These are phyloP conservation scores for Tricholoma saponaceum DNA, from an alignment of 768 basidiomycete genomes.

Conservation along the genomic window DNA sequence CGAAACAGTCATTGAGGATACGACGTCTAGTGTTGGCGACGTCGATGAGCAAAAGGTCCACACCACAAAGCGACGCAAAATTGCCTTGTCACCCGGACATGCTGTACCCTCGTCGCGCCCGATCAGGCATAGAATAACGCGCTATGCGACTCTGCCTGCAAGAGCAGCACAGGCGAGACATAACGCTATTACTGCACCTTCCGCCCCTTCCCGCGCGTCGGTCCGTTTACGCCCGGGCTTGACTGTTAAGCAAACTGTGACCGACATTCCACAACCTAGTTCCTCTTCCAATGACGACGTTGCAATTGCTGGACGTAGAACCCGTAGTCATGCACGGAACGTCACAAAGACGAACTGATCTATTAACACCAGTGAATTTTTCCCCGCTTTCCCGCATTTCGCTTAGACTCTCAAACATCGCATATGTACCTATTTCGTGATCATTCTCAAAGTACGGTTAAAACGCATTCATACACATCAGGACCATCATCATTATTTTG, in stretches of 20 bases:
- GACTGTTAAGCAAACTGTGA: background rate
- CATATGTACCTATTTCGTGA: background rate
- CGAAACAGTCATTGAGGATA: slow-evolving; percentile 5
- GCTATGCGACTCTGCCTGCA: slow-evolving; percentile 6
- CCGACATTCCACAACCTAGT: slow-evolving; percentile 2
- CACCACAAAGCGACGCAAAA: slow-evolving; percentile 30
- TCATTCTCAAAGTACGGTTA: background rate
- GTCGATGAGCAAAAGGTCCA: slow-evolving; percentile 14
- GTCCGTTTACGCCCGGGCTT: slow-evolving; percentile 3
- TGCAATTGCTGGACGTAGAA: background rate
- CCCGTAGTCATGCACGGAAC: background rate
- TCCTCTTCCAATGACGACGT: slow-evolving; percentile 1
- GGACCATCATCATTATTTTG: too few species aligned
- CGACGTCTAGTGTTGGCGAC: slow-evolving; percentile 10
- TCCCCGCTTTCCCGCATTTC: background rate
- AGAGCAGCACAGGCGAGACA: slow-evolving; percentile 8
- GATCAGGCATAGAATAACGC: slow-evolving; percentile 14
- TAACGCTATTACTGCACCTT: slow-evolving; percentile 5
- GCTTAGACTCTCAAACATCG: background rate
- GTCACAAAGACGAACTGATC: background rate
- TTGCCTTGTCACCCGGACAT: slow-evolving; percentile 16
- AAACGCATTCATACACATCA: background rate
- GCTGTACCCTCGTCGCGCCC: slow-evolving; percentile 8
- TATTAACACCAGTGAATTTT: background rate
- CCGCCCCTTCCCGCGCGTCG: slow-evolving; percentile 6